A percentile compares a stretch with the other conserved stretches of the same genome.
Evolutionary conservation across 495 filamentous ascomycete genomes (phyloP).

Genomic region (Elaphomyces granulatus): DNA sequence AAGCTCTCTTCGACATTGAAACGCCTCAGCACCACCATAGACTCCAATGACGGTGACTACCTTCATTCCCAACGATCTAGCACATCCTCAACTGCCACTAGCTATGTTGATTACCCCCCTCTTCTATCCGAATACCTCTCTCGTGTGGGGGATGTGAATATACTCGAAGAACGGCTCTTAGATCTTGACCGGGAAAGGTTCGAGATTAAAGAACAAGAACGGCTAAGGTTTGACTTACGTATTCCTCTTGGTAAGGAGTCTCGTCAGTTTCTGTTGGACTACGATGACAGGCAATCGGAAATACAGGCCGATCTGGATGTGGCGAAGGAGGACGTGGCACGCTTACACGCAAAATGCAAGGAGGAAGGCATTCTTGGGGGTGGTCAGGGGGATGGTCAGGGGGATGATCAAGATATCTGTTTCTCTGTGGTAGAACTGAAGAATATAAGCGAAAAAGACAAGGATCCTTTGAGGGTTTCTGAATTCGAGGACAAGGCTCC

Average conservation of each 20-base stretch:
- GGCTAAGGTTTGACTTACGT: conserved; percentile 4
- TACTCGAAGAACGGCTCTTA: conserved; percentile 15
- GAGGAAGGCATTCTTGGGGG: conserved; percentile 8
- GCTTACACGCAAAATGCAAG: conserved; percentile 9
- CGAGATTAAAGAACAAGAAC: conserved; percentile 10
- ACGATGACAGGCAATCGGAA: conserved; percentile 8
- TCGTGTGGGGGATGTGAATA: conserved; percentile 15
- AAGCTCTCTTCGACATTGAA: conserved; percentile 3
- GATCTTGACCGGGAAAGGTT: conserved; percentile 15
- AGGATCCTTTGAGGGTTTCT: conserved; percentile 9
- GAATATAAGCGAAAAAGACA: background rate
- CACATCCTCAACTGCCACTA: conserved; percentile 2
- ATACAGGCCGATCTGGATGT: conserved; percentile 12
- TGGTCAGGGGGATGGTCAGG: too few species aligned
- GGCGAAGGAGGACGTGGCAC: conserved; percentile 9
- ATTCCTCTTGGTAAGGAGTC: conserved; percentile 13
- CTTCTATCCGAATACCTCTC: conserved; percentile 12
- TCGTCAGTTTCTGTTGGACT: conserved; percentile 12
- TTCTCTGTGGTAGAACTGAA: background rate
- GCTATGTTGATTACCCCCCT: background rate
- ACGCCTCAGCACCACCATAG: background rate
- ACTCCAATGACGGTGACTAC: background rate
- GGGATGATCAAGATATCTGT: background rate
- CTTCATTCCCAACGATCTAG: background rate
- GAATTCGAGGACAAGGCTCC: conserved; percentile 7